Conservation (phyloP, 257 asterid genomes). For the Nicotiana paniculata region DNA sequence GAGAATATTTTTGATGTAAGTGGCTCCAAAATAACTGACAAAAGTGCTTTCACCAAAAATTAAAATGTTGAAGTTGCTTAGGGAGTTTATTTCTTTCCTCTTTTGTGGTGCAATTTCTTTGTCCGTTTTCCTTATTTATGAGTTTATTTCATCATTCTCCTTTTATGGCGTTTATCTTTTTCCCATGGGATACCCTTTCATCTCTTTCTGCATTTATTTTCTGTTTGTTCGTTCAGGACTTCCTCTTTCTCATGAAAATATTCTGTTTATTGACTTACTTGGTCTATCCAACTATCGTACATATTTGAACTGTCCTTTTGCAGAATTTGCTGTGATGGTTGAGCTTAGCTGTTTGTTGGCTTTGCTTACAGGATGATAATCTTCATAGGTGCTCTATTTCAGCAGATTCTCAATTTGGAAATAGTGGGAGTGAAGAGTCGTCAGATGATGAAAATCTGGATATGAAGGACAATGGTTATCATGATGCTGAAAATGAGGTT, state of each 20-base stretch:
- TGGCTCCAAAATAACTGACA: conserved; percentile 2
- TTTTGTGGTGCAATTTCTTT: neutral
- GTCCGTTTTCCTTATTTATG: neutral
- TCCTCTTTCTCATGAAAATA: neutral
- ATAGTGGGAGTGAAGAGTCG: conserved; percentile 66
- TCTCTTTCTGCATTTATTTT: neutral
- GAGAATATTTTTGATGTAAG: conserved; percentile 74
- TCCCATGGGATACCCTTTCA: neutral
- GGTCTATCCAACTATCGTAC: neutral
- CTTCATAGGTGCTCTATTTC: conserved; percentile 76
- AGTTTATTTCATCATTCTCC: neutral
- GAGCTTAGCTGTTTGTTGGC: conserved; percentile 11
- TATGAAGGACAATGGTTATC: conserved; percentile 65
- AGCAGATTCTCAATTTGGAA: conserved; percentile 68
- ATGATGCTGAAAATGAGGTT: conserved; percentile 82
- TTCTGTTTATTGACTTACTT: neutral
- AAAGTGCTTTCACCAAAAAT: neutral
- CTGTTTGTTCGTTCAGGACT: neutral
- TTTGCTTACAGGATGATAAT: conserved; percentile 55
- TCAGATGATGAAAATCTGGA: conserved; percentile 64
- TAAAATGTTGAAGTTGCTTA: neutral
- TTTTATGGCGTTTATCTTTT: neutral
- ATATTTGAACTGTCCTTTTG: neutral
- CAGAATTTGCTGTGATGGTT: neutral
- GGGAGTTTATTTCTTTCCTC: neutral